Evolutionary conservation across 1,284 basidiomycete genomes (phyloP).

Genomic region (Coniferiporia weirii): DNA sequence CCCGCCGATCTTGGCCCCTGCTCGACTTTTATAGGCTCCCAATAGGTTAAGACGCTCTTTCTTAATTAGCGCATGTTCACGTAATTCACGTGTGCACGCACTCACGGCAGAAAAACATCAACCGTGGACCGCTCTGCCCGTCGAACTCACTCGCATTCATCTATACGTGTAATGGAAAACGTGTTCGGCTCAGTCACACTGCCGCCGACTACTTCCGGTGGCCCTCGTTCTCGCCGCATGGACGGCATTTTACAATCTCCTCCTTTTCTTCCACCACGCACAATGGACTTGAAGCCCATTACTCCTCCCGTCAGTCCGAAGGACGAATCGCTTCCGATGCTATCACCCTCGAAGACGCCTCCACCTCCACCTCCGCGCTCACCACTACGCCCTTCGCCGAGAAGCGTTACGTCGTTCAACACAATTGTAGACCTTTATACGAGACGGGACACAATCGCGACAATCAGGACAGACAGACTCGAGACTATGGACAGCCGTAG

Average conservation of each 20-base stretch:
- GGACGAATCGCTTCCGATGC: conserved; percentile 9
- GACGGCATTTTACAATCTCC: conserved; percentile 11
- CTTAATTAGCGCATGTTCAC: conserved; percentile 16
- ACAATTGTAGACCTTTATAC: conserved; percentile 16
- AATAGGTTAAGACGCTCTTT: neutral
- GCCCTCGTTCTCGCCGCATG: conserved; percentile 19
- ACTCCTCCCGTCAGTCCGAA: conserved; percentile 16
- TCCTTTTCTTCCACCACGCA: conserved; percentile 12
- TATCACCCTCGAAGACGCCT: conserved; percentile 10
- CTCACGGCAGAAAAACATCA: conserved; percentile 2
- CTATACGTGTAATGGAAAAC: conserved; percentile 17
- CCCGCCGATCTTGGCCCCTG: neutral
- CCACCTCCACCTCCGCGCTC: conserved; percentile 16
- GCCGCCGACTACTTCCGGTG: conserved; percentile 7
- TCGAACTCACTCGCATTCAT: conserved; percentile 5
- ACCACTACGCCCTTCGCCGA: conserved; percentile 14
- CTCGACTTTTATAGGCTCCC: neutral
- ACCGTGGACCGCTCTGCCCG: conserved; percentile 6
- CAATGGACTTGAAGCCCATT: conserved; percentile 6
- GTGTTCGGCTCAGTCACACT: conserved; percentile 11
- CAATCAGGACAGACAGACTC: conserved; percentile 1
- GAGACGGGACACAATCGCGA: conserved; percentile 13
- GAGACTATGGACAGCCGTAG: neutral
- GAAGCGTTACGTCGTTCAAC: conserved; percentile 15
- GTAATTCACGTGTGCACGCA: conserved; percentile 13